Evolutionary conservation across 2,329 filamentous ascomycete genomes (phyloP).

Genomic region (Fonsecaea nubica): DNA sequence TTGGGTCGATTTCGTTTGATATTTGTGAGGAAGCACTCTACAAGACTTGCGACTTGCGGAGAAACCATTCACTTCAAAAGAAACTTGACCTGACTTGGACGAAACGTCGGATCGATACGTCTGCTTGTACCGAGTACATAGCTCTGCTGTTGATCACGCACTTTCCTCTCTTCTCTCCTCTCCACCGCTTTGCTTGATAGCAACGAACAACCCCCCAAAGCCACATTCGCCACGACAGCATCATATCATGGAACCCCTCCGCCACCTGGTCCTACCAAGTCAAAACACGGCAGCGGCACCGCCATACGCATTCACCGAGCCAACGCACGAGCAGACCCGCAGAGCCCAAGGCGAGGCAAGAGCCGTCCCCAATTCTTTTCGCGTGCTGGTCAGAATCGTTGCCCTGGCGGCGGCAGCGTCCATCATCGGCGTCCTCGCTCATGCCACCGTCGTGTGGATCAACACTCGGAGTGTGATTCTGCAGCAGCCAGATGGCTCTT

Average conservation of each 20-base stretch:
- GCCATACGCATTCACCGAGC: background rate
- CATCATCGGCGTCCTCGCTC: constrained; percentile 22
- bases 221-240: background rate
- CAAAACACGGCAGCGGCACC: background rate
- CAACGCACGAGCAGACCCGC: constrained; percentile 4
- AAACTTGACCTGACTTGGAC: too few relatives aligned
- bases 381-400: constrained; percentile 17
- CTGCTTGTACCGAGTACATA: too few relatives aligned
- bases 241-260: constrained; percentile 25
- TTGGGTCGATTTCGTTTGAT: too few relatives aligned
- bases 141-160: too few relatives aligned
- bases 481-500: constrained; percentile 9
- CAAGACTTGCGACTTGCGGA: too few relatives aligned
- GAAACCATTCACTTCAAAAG: too few relatives aligned
- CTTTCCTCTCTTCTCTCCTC: too few relatives aligned
- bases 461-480: constrained; percentile 17
- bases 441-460: constrained; percentile 19
- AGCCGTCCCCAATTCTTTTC: constrained; percentile 6
- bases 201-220: too few relatives aligned
- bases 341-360: constrained; percentile 7
- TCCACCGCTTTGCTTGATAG: too few relatives aligned
- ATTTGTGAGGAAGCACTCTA: too few relatives aligned
- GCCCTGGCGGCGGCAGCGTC: constrained; percentile 9
- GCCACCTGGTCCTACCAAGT: constrained; percentile 12
- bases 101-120: too few relatives aligned